Evolutionary conservation across 306 rosid genomes (phyloP), one percentile per base, ranked within the genome.

Genomic region (Phaseolus lunatus): DNA sequence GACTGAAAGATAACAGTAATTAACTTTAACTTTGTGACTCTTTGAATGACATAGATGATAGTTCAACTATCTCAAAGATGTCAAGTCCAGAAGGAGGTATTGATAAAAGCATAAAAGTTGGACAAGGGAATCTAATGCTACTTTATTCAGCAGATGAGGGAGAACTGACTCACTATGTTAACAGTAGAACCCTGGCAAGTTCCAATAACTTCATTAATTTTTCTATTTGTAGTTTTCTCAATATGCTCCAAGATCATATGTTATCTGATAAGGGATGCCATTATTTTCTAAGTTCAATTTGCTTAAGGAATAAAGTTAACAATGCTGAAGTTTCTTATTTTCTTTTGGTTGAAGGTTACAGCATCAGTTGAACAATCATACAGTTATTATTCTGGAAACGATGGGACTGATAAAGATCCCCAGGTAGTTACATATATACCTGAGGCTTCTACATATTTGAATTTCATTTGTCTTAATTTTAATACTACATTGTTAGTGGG

Each of bases 101-200:
- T 15, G 71, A 81, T 64, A 67, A 76, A 71, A 88, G 85, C 70
- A 77, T 89, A 70, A 87, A 92, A 84, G 90, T 92, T 59, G 97
- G 95, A 59, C 87, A 84, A 78, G 97, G 97, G 80, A 92, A 75
- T 79, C 64, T 92, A 77, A 92, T 75, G 86, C 91, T 92, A 66
- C 70, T 84, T 79, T 92, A 82, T 89, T 89, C 97, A 67, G 83
- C 80, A 29, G 83, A 82, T 59, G 91, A 90, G 63, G 91, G 93
- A 83, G 90, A 82, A 61, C 86, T 92, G 75, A 86, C 83, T 73
- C 80, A 58, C 47, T 92, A 89, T 82, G 78, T 75, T 81, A 92
- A 89, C 79, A 84, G 78, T 74, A 85, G 81, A 84, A 88, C 75
- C 78, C 61, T 18, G 84, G 97, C 88, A 85, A 70, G 81, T 68